Percentiles rank a stretch among this genome's conserved stretches.
phyloP scores from a whole-genome alignment of 2,329 filamentous ascomycete species.

The Stachybotrys chlorohalonatus region DNA sequence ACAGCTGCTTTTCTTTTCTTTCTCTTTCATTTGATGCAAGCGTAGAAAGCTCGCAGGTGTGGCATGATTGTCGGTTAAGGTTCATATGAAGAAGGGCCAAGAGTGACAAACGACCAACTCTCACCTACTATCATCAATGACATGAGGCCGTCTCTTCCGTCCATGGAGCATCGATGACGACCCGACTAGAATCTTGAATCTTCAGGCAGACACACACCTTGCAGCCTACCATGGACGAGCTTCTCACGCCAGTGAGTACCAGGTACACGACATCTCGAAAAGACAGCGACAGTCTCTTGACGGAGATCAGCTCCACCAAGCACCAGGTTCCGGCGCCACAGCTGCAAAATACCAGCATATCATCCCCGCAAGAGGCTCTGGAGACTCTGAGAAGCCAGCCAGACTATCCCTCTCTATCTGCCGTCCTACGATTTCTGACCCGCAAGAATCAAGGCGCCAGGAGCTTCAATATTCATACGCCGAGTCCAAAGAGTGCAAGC shows the following conservation, averaged over 20 bases:
- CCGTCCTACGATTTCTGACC: conserved; percentile 43
- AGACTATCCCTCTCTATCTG: conserved; percentile 45
- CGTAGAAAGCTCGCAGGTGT: no score
- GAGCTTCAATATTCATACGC: conserved; percentile 22
- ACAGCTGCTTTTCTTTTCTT: no score
- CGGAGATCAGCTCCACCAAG: conserved; percentile 20
- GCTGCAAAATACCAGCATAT: conserved; percentile 5
- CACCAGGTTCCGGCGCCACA: neutral
- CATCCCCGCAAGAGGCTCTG: conserved; percentile 43
- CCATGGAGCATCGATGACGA: no score
- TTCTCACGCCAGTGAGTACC: conserved; percentile 46
- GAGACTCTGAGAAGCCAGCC: conserved; percentile 54
- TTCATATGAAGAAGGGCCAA: no score
- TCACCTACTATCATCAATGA: no score
- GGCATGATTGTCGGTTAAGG: no score
- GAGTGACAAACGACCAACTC: no score
- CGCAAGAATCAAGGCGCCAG: conserved; percentile 9
- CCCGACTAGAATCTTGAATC: no score
- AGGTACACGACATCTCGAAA: conserved; percentile 33
- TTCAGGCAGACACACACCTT: no score
- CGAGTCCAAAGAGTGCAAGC: conserved; percentile 61
- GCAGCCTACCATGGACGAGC: conserved; percentile 40
- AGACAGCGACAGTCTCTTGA: conserved; percentile 26
- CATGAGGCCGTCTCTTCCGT: no score
- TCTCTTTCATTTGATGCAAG: no score